phyloP scores from a whole-genome alignment of 169 alveolate species.

The Plasmodium blacklocki region DNA sequence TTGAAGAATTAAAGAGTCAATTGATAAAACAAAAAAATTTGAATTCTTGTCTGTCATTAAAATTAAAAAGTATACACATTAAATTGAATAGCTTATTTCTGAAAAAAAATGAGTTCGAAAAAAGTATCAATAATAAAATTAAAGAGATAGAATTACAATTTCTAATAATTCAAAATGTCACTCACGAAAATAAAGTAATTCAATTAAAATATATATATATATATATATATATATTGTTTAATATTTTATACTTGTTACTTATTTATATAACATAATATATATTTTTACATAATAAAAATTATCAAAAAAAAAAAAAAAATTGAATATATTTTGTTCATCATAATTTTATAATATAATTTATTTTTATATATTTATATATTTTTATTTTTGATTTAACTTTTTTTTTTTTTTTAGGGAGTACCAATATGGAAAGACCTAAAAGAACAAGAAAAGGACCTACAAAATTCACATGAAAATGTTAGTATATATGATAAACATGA shows the following conservation, averaged over 20 bases:
- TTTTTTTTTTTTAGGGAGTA: too few relatives aligned
- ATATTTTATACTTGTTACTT: background rate
- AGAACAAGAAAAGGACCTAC: too few relatives aligned
- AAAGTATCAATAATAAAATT: conserved; percentile 17
- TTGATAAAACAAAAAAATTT: conserved; percentile 44
- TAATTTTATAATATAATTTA: too few relatives aligned
- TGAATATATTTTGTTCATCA: too few relatives aligned
- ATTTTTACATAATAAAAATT: background rate
- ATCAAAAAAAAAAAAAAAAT: background rate
- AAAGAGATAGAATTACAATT: conserved; percentile 35
- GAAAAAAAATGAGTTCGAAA: conserved; percentile 40
- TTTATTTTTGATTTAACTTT: too few relatives aligned
- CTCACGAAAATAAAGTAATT: background rate
- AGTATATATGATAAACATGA: background rate
- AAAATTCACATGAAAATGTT: background rate
- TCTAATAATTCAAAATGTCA: background rate
- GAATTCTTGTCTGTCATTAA: conserved; percentile 37
- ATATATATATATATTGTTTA: too few relatives aligned
- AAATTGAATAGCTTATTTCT: conserved; percentile 31
- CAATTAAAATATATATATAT: background rate
- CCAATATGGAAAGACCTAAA: too few relatives aligned
- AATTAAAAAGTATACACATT: conserved; percentile 57
- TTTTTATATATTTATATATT: too few relatives aligned
- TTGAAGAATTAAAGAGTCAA: conserved; percentile 23
- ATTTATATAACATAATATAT: background rate